Evolutionary conservation across 2,329 filamentous ascomycete species (phyloP).

Genomic region (Mariannaea elegans): DNA sequence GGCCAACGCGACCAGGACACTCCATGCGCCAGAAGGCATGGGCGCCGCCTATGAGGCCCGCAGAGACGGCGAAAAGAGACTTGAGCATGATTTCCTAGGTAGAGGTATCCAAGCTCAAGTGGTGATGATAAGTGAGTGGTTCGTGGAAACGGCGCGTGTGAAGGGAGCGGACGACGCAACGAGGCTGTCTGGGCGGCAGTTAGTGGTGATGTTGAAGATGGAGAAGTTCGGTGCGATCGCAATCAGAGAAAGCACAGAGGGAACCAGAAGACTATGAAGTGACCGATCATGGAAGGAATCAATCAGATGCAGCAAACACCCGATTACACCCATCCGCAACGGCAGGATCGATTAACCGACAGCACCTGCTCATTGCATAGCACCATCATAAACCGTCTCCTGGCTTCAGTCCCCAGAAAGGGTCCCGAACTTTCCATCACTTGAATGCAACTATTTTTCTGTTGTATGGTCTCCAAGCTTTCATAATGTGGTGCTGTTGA

Average conservation of each 20-base stretch:
- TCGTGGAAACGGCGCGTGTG: constrained; percentile 15
- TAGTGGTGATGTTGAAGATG: constrained; percentile 24
- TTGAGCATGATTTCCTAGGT: constrained; percentile 45
- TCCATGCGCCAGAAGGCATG: constrained; percentile 91
- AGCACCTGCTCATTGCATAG: too few species aligned
- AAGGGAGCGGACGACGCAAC: constrained; percentile 49
- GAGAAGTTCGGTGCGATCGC: constrained; percentile 3
- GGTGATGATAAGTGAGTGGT: constrained; percentile 10
- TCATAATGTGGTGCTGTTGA: neutral
- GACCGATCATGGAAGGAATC: constrained; percentile 22
- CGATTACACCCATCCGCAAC: too few species aligned
- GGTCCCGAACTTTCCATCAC: neutral
- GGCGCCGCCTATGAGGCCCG: constrained; percentile 50
- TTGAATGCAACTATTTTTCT: neutral
- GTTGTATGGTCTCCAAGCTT: too few species aligned
- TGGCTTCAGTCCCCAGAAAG: neutral
- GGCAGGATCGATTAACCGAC: too few species aligned
- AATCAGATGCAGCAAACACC: neutral
- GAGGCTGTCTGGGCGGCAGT: constrained; percentile 43
- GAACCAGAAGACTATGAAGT: neutral
- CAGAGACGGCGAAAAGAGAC: constrained; percentile 43
- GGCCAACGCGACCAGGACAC: constrained; percentile 74
- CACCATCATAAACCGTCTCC: neutral
- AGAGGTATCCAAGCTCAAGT: constrained; percentile 39
- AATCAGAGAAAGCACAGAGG: constrained; percentile 1